A percentile compares a stretch with the other conserved stretches of the same genome.
Evolutionary conservation across 768 basidiomycete species (phyloP).

Genomic region (Rhizopogon sp.): DNA sequence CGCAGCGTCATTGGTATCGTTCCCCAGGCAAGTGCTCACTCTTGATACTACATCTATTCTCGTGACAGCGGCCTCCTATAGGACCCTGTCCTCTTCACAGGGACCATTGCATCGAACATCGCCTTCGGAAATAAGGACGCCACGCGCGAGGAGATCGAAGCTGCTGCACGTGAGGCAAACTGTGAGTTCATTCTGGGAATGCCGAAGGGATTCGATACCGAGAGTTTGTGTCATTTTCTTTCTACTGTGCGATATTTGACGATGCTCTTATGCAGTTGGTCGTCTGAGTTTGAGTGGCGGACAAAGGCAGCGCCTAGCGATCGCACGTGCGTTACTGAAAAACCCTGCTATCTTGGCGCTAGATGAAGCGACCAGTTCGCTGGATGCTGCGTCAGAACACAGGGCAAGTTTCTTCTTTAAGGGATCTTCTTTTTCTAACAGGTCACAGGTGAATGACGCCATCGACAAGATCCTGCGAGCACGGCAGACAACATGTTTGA

Average conservation of each 20-base stretch:
- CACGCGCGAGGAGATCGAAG: slow-evolving; percentile 79
- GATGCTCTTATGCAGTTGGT: slow-evolving; percentile 23
- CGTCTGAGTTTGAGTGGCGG: slow-evolving; percentile 46
- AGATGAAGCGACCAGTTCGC: slow-evolving; percentile 85
- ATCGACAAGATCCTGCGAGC: slow-evolving; percentile 82
- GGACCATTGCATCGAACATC: slow-evolving; percentile 93
- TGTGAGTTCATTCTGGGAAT: slow-evolving; percentile 96
- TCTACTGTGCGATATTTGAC: slow-evolving; percentile 25
- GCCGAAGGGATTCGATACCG: slow-evolving; percentile 91
- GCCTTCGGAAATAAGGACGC: slow-evolving; percentile 77
- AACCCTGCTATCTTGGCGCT: slow-evolving; percentile 84
- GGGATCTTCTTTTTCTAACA: background rate
- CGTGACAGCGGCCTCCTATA: slow-evolving; percentile 8
- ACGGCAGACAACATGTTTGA: slow-evolving; percentile 78
- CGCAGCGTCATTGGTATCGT: slow-evolving; percentile 87
- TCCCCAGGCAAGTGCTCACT: slow-evolving; percentile 53
- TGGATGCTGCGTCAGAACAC: slow-evolving; percentile 87
- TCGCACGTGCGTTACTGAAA: slow-evolving; percentile 83
- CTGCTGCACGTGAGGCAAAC: slow-evolving; percentile 86
- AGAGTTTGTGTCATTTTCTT: slow-evolving; percentile 49
- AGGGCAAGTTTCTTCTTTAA: slow-evolving; percentile 36
- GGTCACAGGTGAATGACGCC: slow-evolving; percentile 73
- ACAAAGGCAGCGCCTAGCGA: slow-evolving; percentile 77
- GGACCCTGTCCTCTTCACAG: slow-evolving; percentile 87
- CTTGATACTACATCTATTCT: background rate